Evolutionary conservation across 495 filamentous ascomycete genomes (phyloP).

Genomic region (Diplogelasinospora grovesii): DNA sequence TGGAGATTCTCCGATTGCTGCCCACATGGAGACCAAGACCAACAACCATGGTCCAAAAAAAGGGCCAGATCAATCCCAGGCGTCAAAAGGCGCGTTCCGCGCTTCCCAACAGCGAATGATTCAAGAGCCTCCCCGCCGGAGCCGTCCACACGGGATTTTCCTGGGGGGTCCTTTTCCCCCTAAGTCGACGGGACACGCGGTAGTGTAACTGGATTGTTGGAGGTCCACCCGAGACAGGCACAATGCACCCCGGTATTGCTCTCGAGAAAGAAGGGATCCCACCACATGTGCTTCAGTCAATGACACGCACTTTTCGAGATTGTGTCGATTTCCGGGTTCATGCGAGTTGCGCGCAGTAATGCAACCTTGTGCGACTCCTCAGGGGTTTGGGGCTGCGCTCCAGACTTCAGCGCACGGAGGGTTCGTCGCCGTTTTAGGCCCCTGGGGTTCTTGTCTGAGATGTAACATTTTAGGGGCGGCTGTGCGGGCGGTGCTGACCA

Average conservation of each 20-base stretch:
- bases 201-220: no score
- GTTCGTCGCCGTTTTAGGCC: neutral
- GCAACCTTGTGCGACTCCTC: slow-evolving; percentile 4
- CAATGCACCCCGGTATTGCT: no score
- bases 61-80: neutral
- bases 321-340: no score
- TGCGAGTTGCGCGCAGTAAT: neutral
- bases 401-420: neutral
- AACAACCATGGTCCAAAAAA: slow-evolving; percentile 2
- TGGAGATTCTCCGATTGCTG: neutral
- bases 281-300: no score
- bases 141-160: neutral
- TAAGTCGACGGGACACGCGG: no score
- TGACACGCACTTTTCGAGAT: no score
- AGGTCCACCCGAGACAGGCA: no score
- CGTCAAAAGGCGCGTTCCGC: neutral
- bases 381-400: neutral
- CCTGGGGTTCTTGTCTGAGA: neutral
- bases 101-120: slow-evolving; percentile 2
- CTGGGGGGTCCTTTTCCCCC: neutral
- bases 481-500: no score
- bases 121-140: neutral
- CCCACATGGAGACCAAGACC: no score
- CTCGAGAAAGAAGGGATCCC: no score
- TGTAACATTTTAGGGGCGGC: neutral